Evolutionary conservation across 441 rosid species (phyloP).

Genomic region (Euphorbia celastroides): DNA sequence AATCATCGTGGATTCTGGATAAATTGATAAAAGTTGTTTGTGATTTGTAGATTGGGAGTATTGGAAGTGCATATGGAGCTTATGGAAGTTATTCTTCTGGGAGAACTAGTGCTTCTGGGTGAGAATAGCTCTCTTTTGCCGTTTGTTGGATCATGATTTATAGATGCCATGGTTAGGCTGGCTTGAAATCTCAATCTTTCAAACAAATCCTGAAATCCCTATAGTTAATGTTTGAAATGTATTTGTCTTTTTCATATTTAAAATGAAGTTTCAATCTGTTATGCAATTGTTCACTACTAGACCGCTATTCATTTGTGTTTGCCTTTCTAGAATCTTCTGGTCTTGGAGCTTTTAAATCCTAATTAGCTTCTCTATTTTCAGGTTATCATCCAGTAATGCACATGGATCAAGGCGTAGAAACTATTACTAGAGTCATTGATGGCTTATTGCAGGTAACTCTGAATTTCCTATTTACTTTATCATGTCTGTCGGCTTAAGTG

Average conservation of each 20-base stretch:
- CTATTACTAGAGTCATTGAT: slow-evolving; percentile 61
- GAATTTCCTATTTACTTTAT: slow-evolving; percentile 19
- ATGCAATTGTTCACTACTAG: too few relatives aligned
- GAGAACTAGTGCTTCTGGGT: slow-evolving; percentile 75
- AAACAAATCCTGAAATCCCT: background rate
- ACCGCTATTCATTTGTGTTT: background rate
- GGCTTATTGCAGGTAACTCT: slow-evolving; percentile 45
- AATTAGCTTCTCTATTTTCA: slow-evolving; percentile 49
- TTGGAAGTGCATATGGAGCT: slow-evolving; percentile 73
- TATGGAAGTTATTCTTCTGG: slow-evolving; percentile 87
- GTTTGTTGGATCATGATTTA: background rate
- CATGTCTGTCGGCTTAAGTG: slow-evolving; percentile 20
- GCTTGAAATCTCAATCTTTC: background rate
- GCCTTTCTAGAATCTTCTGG: background rate
- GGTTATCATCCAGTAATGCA: slow-evolving; percentile 84
- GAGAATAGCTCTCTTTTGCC: slow-evolving; percentile 23
- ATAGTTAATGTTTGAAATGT: background rate
- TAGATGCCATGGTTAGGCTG: background rate
- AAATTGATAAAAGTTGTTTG: slow-evolving; percentile 11
- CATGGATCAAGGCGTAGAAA: slow-evolving; percentile 74
- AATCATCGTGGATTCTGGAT: background rate
- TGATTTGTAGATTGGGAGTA: slow-evolving; percentile 51
- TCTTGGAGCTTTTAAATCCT: slow-evolving; percentile 27
- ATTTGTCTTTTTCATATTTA: background rate
- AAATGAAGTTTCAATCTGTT: too few relatives aligned